Base-by-base conservation (phyloP, 106 monocot species). In the Dendrobium officinale region DNA sequence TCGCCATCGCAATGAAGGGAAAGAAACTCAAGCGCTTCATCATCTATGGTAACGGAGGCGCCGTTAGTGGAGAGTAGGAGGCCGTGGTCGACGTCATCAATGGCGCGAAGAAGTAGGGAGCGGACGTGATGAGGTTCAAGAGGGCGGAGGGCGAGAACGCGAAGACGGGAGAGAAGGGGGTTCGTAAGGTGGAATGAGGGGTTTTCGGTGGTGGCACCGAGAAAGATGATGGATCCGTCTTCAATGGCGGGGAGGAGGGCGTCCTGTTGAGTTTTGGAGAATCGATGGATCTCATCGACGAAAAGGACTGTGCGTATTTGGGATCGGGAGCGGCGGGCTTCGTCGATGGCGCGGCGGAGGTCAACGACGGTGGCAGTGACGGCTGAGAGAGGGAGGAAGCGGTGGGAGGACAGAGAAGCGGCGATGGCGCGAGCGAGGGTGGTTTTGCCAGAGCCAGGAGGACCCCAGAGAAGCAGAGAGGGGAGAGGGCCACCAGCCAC, bases 131-230 rank as follows among this genome's bases (percentile, higher is more conserved):
- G 19, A 15, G 90, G 90, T n/a, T 81, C 22, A 68, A 92, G 90
- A 0, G 88, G 82, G 42, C 75, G 74, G 64, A 95, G 92, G 67
- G 92, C 13, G 73, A 92, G 90, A 72, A 95, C 90, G 17, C 89
- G 83, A 67, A 87, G 91, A 33, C 95, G 87, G 77, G 95, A 95
- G 47, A 95, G 92, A n/a, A 95, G 89, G 3, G 92, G 95, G 15
- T 90, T 93, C 29, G 92, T 91, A 24, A 95, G 85, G 72, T 95
- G 95, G 87, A 95, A 95, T n/a, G 92, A 92, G 18, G 95, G 95
- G 78, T 95, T 95, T 79, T 95, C 92, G 8, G 95, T 95, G 56
- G 95, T 95, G 29, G 95, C 95, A 1, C 90, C 92, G 45, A 95
- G 49, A 74, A 95, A 84, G 79, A 90, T 78, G 75, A 95, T 74